Evolutionary conservation across 345 rosid species (phyloP), one percentile per base, ranked within the genome.

Genomic region (Populus euphratica): DNA sequence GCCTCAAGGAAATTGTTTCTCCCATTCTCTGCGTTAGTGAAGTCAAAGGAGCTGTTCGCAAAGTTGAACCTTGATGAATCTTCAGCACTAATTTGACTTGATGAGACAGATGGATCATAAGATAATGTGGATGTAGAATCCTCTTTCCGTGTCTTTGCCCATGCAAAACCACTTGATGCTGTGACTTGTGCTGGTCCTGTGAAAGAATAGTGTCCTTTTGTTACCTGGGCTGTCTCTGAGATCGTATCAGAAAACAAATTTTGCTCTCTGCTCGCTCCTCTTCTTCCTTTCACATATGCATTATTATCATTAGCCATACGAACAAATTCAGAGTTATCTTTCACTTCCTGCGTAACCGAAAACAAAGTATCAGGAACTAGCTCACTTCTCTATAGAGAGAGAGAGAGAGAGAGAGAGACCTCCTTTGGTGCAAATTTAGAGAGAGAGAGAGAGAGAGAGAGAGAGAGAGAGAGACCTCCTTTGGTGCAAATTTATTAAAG

Each of bases 41-140:
- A 73, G 63, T 82, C 76, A 0, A 87, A 83, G 71, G 82, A 65
- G 73, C 73, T 75, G 64, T 84, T 88, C n/a, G 79, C 85, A 72
- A 88, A 90, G 35, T 80, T 83, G 8, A 84, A 80, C 35, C 81
- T 85, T 68, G 91, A 77, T 77, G 68, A 68, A 78, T 86, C 88
- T 50, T 74, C 41, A 70, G 61, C 87, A 35, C 89, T 85, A 62
- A 87, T 14, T 69, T 87, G 88, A 74, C 91, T 88, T 59, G 69
- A 79, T 49, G 87, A 81, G 76, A 82, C 74, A 1, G 87, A 86
- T 68, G 71, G 86, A 70, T 80, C 76, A 75, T 78, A 87, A 2
- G 93, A 88, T 66, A 90, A 75, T 47, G 92, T 77, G 5, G 92
- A 84, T 27, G 64, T 31, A n/a, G 83, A 76, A 77, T 92, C 88